Evolutionary conservation across 768 basidiomycete species (phyloP), one percentile per base, ranked within the genome.

Genomic region (Rhodotorula babjevae): DNA sequence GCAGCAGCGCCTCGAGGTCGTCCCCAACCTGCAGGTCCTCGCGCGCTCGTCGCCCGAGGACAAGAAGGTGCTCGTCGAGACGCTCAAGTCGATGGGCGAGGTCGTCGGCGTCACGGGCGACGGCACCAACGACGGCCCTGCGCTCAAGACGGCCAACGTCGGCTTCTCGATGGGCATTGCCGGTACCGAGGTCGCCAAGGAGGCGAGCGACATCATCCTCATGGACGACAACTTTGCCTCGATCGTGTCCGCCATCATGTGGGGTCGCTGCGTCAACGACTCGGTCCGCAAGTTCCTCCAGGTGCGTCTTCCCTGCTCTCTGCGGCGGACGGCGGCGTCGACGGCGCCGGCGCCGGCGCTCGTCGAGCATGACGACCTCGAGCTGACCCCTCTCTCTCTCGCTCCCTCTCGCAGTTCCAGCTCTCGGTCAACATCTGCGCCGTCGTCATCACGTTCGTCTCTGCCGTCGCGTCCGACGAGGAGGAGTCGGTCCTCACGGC

Each of bases 181-280:
- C 42, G 96, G 96, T 18, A 99, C 96, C 2, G 96, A 99, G 80
- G 93, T 99, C 27, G 94, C 96, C 61, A 98, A 99, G 82, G 94
- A 97, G 81, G 96, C 96, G 1, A 97, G 95, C 14, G 96, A 99
- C 78, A 96, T 99, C 79, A 94, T 98, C 77, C 87, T 97, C 55
- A 96, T 96, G 94, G 91, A 93, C 80, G 93, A 94, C 82, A 94
- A 95, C 80, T 98, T 99, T 80, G 83, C 92, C 9, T 94, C 92
- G 5, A 94, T 99, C 78, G 92, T 97, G 76, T 89, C 92, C 77
- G 96, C 96, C 67, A 96, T 98, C 77, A 93, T 96, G 85, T 98
- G 96, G 95, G 96, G 96, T 56, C 91, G 96, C 61, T 95, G 93
- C 78, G 95, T 99, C 73, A 99, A 97, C 81, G 96, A 99, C 78